These are phyloP conservation scores for Citrus hindsii DNA, from an alignment of 345 rosid genomes.

Conservation along the genomic window DNA sequence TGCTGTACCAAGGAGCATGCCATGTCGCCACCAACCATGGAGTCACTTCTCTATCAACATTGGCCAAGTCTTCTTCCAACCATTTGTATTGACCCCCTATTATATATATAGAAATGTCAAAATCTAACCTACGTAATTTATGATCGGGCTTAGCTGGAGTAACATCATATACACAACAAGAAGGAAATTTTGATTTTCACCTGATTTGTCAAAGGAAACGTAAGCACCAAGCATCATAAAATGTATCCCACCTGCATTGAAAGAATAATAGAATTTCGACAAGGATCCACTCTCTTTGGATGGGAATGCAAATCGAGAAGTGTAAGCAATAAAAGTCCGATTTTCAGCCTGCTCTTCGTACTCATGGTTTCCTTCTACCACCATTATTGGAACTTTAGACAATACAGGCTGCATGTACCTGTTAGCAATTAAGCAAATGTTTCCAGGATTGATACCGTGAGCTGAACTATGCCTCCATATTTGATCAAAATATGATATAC, in stretches of 20 bases:
- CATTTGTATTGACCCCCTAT: conserved; percentile 79
- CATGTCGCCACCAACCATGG: conserved; percentile 89
- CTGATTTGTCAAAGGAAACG: conserved; percentile 43
- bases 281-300: conserved; percentile 58
- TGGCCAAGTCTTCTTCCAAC: conserved; percentile 66
- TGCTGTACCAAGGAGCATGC: conserved; percentile 90
- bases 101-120: background rate
- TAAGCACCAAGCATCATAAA: conserved; percentile 70
- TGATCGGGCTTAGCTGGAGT: background rate
- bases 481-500: background rate
- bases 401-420: conserved; percentile 73
- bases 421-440: conserved; percentile 2
- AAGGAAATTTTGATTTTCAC: conserved; percentile 15
- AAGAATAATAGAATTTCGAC: conserved; percentile 74
- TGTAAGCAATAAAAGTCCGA: conserved; percentile 55
- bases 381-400: conserved; percentile 75
- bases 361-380: conserved; percentile 77
- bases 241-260: conserved; percentile 81
- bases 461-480: background rate
- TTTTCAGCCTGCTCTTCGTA: conserved; percentile 58
- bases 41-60: conserved; percentile 59
- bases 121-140: background rate
- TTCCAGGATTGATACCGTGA: background rate
- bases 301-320: conserved; percentile 76
- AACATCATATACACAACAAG: background rate